Base-by-base conservation (phyloP, 2,329 filamentous ascomycete species). In the Salinomyces thailandicus region DNA sequence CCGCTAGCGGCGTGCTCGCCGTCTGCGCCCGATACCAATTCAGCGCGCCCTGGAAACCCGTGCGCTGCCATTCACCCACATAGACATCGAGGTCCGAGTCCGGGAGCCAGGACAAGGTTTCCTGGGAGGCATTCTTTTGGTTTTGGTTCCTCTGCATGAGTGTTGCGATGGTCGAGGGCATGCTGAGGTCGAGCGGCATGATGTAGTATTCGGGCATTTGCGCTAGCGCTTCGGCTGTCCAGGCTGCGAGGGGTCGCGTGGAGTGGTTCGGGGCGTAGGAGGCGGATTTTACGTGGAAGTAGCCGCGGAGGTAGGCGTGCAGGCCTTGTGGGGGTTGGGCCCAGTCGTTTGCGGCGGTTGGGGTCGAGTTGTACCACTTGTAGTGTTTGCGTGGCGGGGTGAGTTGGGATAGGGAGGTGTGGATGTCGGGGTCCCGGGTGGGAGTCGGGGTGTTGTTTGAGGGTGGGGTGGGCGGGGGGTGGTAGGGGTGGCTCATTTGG, bases 191-290 rank as follows among this genome's bases (percentile, higher is more conserved):
- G 2, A 68, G 54, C 1, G 67, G 71, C 76, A 83, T 79, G 47
- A 81, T 67, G 58, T 83, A 83, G 62, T 82, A 82, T 35, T 72
- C 64, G 0, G 79, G 79, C 64, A 83, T 68, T 39, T 71, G 63
- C 1, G 65, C 66, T 2, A 83, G 53, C 30, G 77, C 70, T 9
- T 61, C 52, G 0, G 76, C 77, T 2, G 59, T 67, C 75, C 75
- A 81, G 2, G 57, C 62, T 9, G 60, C 44, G 4, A 82, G 60
- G 0, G 73, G 66, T 18, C 62, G 60, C 0, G 77, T 74, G 1
- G 65, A 49, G 47, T 77, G 77, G 4, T 63, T 61, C 12, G 39
- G 32, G 4, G 56, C 49, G 72, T 73, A 81, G 37, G 72, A 69
- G 5, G 71, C 77, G 36, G 72, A 77, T 53, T 83, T 83, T 32